Percentiles rank a stretch among this genome's conserved stretches.
Conservation (phyloP, 169 alveolate genomes). For the Theileria annulata region DNA sequence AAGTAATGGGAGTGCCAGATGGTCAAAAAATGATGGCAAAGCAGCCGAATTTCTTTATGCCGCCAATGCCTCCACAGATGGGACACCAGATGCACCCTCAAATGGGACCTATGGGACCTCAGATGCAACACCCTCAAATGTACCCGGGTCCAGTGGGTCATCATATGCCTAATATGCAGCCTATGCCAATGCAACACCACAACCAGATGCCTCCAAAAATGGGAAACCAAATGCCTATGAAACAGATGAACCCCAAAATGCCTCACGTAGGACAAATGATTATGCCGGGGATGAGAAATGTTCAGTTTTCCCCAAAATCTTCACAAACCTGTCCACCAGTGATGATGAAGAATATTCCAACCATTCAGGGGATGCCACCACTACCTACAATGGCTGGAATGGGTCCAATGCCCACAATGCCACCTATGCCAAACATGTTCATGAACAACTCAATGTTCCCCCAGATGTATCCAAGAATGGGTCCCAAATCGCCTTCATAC, state of each 20-base stretch:
- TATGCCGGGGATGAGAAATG: conserved; percentile 2
- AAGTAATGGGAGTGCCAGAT: not conserved
- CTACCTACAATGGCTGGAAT: not conserved
- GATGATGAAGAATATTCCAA: no score
- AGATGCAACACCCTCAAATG: not conserved
- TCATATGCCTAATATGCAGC: not conserved
- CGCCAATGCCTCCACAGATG: not conserved
- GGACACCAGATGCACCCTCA: conserved; percentile 10
- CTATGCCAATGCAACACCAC: conserved; percentile 10
- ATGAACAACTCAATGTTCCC: conserved; percentile 1
- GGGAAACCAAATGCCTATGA: not conserved
- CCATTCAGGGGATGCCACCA: not conserved
- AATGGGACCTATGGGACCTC: conserved; percentile 16
- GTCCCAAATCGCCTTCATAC: conserved; percentile 12
- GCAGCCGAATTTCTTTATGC: conserved; percentile 17
- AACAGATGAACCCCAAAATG: not conserved
- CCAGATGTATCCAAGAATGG: not conserved
- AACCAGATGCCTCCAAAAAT: not conserved
- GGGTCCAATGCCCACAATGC: not conserved
- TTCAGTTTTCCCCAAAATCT: not conserved
- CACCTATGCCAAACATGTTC: not conserved
- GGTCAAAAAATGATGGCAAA: conserved; percentile 18
- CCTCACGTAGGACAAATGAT: not conserved
- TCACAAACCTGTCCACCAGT: not conserved
- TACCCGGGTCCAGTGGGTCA: not conserved